A percentile compares a stretch with the other conserved stretches of the same genome.
These are phyloP conservation scores for Erysimum cheiranthoides DNA, from an alignment of 345 rosid species.

Conservation along the genomic window DNA sequence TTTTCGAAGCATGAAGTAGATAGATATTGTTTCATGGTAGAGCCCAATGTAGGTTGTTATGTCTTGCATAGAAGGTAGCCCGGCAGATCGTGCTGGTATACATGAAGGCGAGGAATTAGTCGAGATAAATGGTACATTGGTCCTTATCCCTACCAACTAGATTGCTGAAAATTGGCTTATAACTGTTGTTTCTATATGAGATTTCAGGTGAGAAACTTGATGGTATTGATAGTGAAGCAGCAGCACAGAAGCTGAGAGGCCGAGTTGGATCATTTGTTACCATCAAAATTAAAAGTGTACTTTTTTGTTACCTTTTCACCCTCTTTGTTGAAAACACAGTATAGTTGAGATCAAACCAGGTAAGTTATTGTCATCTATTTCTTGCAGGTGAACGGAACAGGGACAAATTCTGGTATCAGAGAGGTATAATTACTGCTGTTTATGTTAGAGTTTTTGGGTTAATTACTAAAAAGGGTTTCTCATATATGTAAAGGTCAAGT, in stretches of 20 bases:
- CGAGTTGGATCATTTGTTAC: conserved; percentile 78
- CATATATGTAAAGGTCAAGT: conserved; percentile 60
- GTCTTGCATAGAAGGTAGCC: conserved; percentile 82
- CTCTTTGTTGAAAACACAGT: neutral
- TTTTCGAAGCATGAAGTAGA: conserved; percentile 14
- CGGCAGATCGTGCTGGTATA: conserved; percentile 91
- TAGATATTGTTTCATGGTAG: conserved; percentile 37
- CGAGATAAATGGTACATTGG: conserved; percentile 79
- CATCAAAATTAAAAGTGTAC: conserved; percentile 68
- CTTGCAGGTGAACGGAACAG: conserved; percentile 55
- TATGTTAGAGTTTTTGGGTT: neutral
- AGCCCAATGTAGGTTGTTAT: conserved; percentile 68
- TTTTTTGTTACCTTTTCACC: neutral
- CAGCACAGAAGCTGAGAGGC: conserved; percentile 91
- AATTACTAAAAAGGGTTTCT: conserved; percentile 4
- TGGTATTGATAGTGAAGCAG: conserved; percentile 77
- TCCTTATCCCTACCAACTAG: conserved; percentile 6
- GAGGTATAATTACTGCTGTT: conserved; percentile 54
- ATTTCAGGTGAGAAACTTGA: conserved; percentile 71
- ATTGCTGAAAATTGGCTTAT: conserved; percentile 1
- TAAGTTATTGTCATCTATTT: conserved; percentile 29
- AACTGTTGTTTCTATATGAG: conserved; percentile 23
- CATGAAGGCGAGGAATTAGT: conserved; percentile 84
- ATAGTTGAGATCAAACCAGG: neutral
- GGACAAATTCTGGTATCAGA: conserved; percentile 52